A percentile compares a stretch with the other conserved stretches of the same genome.
These are phyloP conservation scores for Candida silvatica DNA, from an alignment of 805 yeast genomes.

Conservation along the genomic window DNA sequence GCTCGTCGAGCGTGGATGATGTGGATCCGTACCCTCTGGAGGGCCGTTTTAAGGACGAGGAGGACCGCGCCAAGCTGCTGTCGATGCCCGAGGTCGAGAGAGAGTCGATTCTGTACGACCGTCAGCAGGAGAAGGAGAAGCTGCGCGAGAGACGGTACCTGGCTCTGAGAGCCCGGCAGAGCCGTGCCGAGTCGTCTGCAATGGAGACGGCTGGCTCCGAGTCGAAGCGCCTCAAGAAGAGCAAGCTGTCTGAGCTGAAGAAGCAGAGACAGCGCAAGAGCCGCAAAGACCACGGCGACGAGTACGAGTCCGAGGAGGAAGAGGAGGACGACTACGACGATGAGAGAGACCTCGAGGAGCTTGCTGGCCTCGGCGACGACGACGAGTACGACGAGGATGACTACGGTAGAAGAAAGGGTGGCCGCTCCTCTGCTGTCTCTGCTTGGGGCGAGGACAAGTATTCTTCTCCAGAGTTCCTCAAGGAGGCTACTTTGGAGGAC, in stretches of 20 bases:
- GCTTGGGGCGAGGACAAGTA: slow-evolving; percentile 21
- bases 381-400: slow-evolving; percentile 18
- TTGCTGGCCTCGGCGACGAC: slow-evolving; percentile 22
- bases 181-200: slow-evolving; percentile 29
- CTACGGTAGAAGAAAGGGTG: slow-evolving; percentile 32
- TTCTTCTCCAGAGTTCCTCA: too few relatives aligned
- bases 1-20: slow-evolving; percentile 27
- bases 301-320: slow-evolving; percentile 17
- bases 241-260: slow-evolving; percentile 26
- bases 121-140: slow-evolving; percentile 86
- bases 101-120: slow-evolving; percentile 84
- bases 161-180: slow-evolving; percentile 69
- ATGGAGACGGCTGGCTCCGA: slow-evolving; percentile 18
- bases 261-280: slow-evolving; percentile 27
- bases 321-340: slow-evolving; percentile 24
- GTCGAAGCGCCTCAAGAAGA: slow-evolving; percentile 22
- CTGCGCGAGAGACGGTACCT: slow-evolving; percentile 77
- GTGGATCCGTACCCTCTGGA: slow-evolving; percentile 88
- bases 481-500: slow-evolving; percentile 48
- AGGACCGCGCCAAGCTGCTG: slow-evolving; percentile 56
- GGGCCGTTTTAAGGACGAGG: slow-evolving; percentile 80
- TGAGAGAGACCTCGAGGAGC: slow-evolving; percentile 36
- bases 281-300: slow-evolving; percentile 18
- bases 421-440: slow-evolving; percentile 11
- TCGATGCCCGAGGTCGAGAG: slow-evolving; percentile 88